A percentile compares a stretch with the other conserved stretches of the same genome.
Evolutionary conservation across 2,329 filamentous ascomycete genomes (phyloP).

Genomic region (Colletotrichum chlorophyti): DNA sequence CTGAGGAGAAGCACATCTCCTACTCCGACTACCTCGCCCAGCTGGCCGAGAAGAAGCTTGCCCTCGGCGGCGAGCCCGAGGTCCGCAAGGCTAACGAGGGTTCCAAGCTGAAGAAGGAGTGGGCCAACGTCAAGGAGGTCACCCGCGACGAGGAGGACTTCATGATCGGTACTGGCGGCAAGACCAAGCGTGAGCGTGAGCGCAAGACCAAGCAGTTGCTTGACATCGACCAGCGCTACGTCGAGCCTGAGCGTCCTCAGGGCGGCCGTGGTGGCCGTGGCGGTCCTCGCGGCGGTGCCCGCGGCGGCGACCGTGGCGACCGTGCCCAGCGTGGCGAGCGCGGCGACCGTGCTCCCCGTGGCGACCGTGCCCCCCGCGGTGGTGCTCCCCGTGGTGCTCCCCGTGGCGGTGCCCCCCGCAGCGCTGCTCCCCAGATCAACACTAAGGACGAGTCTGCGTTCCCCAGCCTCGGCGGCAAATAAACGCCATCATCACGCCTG

Average conservation of each 20-base stretch:
- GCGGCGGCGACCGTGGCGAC: slow-evolving; percentile 52
- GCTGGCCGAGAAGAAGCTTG: slow-evolving; percentile 75
- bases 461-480: slow-evolving; percentile 66
- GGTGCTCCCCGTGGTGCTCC: slow-evolving; percentile 47
- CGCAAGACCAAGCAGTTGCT: slow-evolving; percentile 90
- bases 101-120: slow-evolving; percentile 87
- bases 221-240: slow-evolving; percentile 85
- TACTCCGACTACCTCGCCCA: slow-evolving; percentile 86
- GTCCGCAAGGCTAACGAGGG: slow-evolving; percentile 94
- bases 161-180: slow-evolving; percentile 76
- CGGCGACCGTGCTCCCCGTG: slow-evolving; percentile 54
- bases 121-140: slow-evolving; percentile 81
- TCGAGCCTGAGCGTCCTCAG: slow-evolving; percentile 70
- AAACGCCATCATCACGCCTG: slow-evolving; percentile 35
- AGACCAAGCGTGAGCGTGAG: slow-evolving; percentile 85
- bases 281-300: slow-evolving; percentile 52
- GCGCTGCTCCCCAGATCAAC: slow-evolving; percentile 59
- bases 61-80: slow-evolving; percentile 68
- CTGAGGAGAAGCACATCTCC: slow-evolving; percentile 88
- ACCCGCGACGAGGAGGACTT: slow-evolving; percentile 74
- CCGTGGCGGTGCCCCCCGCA: slow-evolving; percentile 54
- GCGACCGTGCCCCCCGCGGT: slow-evolving; percentile 48
- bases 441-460: slow-evolving; percentile 64
- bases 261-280: slow-evolving; percentile 59
- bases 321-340: slow-evolving; percentile 48